Conservation (phyloP, 1,139 yeast genomes). For the Protomyces inouyei region DNA sequence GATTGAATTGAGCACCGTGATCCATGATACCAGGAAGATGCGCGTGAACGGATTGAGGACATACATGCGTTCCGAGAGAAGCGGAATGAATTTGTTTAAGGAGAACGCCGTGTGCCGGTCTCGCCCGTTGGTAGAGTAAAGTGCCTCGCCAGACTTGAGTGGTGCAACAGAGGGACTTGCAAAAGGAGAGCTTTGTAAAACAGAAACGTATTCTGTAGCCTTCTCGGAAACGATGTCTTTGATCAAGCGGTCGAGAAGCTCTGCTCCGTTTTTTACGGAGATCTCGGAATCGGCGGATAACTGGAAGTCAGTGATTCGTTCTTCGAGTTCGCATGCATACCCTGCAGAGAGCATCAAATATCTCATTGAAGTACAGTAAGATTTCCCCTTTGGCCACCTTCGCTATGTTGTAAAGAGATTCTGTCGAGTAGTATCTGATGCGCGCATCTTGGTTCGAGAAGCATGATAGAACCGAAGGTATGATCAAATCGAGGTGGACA, state of each 20-base stretch:
- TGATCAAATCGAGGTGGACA: constrained; percentile 71
- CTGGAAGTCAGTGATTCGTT: constrained; percentile 26
- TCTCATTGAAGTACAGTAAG: constrained; percentile 82
- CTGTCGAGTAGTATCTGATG: constrained; percentile 95
- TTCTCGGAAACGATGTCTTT: constrained; percentile 95
- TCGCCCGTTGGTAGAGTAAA: neutral
- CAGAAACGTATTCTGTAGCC: constrained; percentile 83
- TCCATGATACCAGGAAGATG: constrained; percentile 88
- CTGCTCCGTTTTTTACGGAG: constrained; percentile 94
- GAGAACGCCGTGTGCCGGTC: constrained; percentile 61
- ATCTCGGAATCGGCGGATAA: constrained; percentile 88
- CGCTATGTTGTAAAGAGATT: constrained; percentile 89
- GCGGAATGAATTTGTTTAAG: constrained; percentile 80
- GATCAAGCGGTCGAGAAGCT: constrained; percentile 70
- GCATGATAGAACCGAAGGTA: constrained; percentile 91
- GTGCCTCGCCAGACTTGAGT: constrained; percentile 31
- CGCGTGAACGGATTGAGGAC: constrained; percentile 83
- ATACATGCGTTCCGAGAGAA: constrained; percentile 82
- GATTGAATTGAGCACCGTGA: constrained; percentile 80
- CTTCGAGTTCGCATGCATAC: constrained; percentile 1
- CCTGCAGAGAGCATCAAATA: constrained; percentile 85
- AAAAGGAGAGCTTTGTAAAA: constrained; percentile 4
- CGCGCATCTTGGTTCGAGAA: constrained; percentile 96
- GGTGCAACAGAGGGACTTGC: constrained; percentile 27
- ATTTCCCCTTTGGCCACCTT: constrained; percentile 96